Conservation (phyloP, 345 rosid genomes). For the Syzygium aromaticum region DNA sequence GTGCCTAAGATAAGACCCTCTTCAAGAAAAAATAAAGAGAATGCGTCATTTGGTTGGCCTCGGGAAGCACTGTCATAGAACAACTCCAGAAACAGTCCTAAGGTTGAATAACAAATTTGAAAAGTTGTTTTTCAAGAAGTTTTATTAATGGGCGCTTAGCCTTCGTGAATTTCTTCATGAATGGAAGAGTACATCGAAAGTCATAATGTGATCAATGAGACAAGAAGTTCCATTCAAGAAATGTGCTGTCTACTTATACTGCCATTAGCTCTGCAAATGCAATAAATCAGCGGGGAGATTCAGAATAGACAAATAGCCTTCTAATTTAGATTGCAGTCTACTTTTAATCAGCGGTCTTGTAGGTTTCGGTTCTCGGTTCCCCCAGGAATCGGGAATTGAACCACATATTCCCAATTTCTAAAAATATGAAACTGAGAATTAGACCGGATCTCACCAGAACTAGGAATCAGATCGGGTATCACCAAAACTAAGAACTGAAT, state of each 20-base stretch:
- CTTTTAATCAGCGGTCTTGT: neutral
- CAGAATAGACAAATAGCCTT: neutral
- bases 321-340: neutral
- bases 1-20: neutral
- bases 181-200: neutral
- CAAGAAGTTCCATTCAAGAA: neutral
- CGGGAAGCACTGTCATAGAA: neutral
- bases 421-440: neutral
- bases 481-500: accelerated
- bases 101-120: neutral
- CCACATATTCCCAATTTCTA: no score
- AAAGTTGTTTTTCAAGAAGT: neutral
- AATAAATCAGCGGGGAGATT: neutral
- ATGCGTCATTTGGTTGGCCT: neutral
- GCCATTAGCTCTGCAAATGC: neutral
- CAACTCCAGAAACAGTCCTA: neutral
- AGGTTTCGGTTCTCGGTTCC: neutral
- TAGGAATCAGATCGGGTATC: neutral
- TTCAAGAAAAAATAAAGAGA: neutral
- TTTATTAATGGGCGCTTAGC: neutral
- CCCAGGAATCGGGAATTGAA: no score
- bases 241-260: neutral
- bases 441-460: neutral
- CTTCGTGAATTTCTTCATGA: neutral
- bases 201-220: neutral